These are phyloP conservation scores for Isoetes taiwanensis DNA, from an alignment of 75 land plant species.

Conservation along the genomic window DNA sequence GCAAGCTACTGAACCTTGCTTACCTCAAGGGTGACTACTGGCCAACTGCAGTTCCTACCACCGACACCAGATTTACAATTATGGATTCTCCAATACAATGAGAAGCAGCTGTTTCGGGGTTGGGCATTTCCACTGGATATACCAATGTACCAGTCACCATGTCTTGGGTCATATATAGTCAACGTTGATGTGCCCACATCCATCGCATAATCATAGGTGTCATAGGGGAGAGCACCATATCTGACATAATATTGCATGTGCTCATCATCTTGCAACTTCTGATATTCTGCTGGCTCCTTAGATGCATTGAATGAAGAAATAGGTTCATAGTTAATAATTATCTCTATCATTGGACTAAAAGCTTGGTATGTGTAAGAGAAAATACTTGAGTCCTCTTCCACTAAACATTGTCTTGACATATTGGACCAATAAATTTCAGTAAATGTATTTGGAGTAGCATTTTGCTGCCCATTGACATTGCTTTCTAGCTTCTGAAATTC, in stretches of 20 bases:
- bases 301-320: not conserved
- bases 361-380: constrained; percentile 27
- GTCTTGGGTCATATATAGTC: constrained; percentile 32
- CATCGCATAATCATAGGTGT: constrained; percentile 28
- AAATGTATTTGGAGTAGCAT: not conserved
- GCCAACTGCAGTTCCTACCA: constrained; percentile 37
- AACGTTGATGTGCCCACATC: constrained; percentile 21
- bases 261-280: constrained; percentile 8
- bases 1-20: not conserved
- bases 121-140: constrained; percentile 18
- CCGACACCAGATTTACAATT: constrained; percentile 34
- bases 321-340: constrained; percentile 19
- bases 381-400: constrained; percentile 24
- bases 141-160: constrained; percentile 52
- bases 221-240: constrained; percentile 34
- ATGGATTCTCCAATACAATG: constrained; percentile 32
- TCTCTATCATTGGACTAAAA: constrained; percentile 18
- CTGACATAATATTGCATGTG: constrained; percentile 35
- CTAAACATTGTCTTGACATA: constrained; percentile 23
- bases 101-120: constrained; percentile 30
- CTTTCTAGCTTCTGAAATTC: not conserved
- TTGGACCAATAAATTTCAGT: constrained; percentile 17
- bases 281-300: constrained; percentile 8
- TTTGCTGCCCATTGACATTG: not conserved
- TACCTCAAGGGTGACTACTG: constrained; percentile 44